Evolutionary conservation across 495 filamentous ascomycete species (phyloP), one percentile per base, ranked within the genome.

Genomic region (Lasiosphaeria hispida): DNA sequence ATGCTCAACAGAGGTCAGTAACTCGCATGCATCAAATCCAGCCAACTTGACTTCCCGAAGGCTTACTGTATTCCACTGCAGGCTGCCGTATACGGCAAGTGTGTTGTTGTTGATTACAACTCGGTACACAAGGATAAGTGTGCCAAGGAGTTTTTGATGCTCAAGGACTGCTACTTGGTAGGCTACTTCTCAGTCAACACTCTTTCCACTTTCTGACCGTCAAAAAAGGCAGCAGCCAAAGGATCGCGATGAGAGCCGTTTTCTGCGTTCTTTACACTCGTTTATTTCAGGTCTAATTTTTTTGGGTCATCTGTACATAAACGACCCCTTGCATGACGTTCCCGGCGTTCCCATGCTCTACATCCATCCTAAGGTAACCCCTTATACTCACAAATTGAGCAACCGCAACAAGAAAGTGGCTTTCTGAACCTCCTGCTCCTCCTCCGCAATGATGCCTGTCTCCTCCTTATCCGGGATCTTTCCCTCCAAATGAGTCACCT

Each of bases 71-170:
- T 30, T 2, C 10, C 47, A 40, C 53, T 55, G 58, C 63, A 97
- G 93, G 86, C 88, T 49, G 80, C 90, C 7, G 80, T 82, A 13
- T 99, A 97, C 65, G 94, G 94, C 50, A 92, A 92, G 79, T 99
- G 94, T 69, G 84, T 99, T 56, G 79, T 94, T 36, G 83, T 83
- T 8, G 93, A 99, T 69, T 97, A 95, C 73, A 92, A 92, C 66
- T 84, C 90, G 18, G 84, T 97, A 4, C 82, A 92, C 61, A 96
- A 96, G 63, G 91, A 97, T 70, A 91, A 93, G 78, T 99, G 94
- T 66, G 77, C 80, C 2, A 84, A 83, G 48, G 91, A 97, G 67
- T 97, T 99, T 58, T 72, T 96, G 71, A 83, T 73, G 61, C 70
- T 97, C 48, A 96, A 96, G 72, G 80, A 97, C 59, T 99, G 94